These are phyloP conservation scores for Coniferiporia sulphurascens DNA, from an alignment of 1,284 basidiomycete genomes.

Conservation along the genomic window DNA sequence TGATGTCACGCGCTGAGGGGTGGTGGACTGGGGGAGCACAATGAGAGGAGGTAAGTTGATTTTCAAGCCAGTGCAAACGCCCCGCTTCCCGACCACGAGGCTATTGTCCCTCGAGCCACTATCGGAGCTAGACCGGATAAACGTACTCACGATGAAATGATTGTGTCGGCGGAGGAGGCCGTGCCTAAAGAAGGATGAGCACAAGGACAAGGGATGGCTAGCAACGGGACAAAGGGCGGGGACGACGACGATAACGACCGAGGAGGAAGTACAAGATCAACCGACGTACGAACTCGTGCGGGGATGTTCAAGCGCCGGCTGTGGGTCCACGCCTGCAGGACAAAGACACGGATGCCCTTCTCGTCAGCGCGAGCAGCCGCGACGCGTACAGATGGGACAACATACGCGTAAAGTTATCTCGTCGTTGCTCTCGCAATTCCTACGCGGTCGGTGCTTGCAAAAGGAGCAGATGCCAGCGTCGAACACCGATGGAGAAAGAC, in stretches of 20 bases:
- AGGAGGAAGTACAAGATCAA: neutral
- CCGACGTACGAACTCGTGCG: neutral
- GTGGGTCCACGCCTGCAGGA: conserved; percentile 15
- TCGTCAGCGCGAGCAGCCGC: neutral
- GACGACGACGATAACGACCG: conserved; percentile 10
- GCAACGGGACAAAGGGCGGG: neutral
- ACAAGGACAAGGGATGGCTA: neutral
- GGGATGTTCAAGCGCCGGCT: conserved; percentile 6
- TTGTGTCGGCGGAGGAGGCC: conserved; percentile 64
- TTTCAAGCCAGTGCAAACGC: neutral
- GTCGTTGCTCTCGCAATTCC: neutral
- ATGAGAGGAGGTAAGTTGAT: conserved; percentile 8
- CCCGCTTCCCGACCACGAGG: neutral
- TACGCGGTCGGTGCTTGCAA: conserved; percentile 7
- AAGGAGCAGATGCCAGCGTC: neutral
- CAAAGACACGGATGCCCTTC: neutral
- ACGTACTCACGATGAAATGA: conserved; percentile 50
- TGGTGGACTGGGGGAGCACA: neutral
- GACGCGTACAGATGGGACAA: neutral
- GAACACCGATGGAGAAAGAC: conserved; percentile 1
- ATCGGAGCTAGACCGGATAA: conserved; percentile 28
- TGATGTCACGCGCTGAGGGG: conserved; percentile 12
- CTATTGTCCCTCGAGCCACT: conserved; percentile 12
- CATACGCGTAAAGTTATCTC: neutral
- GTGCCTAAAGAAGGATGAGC: conserved; percentile 23